phyloP scores from a whole-genome alignment of 73 alveolate genomes.

The Stentor roeselii region DNA sequence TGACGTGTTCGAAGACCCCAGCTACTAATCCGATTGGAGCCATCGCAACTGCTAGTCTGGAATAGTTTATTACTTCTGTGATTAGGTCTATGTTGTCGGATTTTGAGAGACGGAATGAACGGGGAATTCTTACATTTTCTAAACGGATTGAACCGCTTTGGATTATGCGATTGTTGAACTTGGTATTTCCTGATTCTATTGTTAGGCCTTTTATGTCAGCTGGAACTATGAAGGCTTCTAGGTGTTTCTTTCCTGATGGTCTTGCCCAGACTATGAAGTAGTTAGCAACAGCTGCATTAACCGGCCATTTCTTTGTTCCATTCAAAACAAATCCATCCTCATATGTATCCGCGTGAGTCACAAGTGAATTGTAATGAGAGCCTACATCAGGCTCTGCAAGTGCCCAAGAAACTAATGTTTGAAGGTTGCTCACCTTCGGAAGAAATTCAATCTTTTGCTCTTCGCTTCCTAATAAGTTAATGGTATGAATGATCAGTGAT shows the following conservation, averaged over 20 bases:
- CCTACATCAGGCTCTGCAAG: constrained; percentile 68
- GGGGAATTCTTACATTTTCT: constrained; percentile 54
- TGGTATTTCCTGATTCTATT: constrained; percentile 31
- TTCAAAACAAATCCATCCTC: constrained; percentile 57
- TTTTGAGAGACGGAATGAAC: constrained; percentile 30
- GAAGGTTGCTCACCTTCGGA: constrained; percentile 32
- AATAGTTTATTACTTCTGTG: constrained; percentile 37
- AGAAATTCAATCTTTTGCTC: constrained; percentile 48
- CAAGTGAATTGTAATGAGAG: constrained; percentile 51
- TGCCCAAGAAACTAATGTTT: constrained; percentile 38
- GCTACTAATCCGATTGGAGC: constrained; percentile 49
- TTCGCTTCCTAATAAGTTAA: constrained; percentile 45
- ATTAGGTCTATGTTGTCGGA: constrained; percentile 49
- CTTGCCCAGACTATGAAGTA: constrained; percentile 54
- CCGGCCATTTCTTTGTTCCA: constrained; percentile 65
- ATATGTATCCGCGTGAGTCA: constrained; percentile 47
- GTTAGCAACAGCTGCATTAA: constrained; percentile 48
- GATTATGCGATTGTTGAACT: constrained; percentile 36
- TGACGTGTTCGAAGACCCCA: constrained; percentile 55
- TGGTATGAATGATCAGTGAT: constrained; percentile 37
- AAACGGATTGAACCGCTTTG: constrained; percentile 45
- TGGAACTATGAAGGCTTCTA: constrained; percentile 53
- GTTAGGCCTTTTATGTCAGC: constrained; percentile 40
- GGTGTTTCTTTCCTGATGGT: constrained; percentile 30
- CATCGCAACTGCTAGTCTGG: constrained; percentile 42